phyloP scores from a whole-genome alignment of 257 asterid species.

The Scutellaria baicalensis region DNA sequence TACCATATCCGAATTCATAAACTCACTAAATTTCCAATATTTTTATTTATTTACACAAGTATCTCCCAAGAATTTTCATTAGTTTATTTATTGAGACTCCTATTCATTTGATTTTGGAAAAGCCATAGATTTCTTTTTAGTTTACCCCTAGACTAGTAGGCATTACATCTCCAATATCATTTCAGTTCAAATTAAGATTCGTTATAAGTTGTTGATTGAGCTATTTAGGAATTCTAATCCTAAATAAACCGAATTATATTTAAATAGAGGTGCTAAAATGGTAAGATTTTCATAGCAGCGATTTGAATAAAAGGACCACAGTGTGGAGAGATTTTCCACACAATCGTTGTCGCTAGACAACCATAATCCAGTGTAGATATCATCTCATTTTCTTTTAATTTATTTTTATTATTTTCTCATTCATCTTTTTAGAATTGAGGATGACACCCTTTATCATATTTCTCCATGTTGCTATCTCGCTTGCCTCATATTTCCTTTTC shows the following conservation, averaged over 20 bases:
- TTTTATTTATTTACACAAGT: not conserved
- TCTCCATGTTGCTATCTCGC: conserved; percentile 6
- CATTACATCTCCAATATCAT: too few species aligned
- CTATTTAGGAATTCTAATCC: too few species aligned
- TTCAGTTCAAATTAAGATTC: too few species aligned
- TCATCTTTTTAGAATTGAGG: conserved; percentile 14
- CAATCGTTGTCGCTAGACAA: conserved; percentile 47
- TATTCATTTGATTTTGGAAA: not conserved
- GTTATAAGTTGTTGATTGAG: too few species aligned
- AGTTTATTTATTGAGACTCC: not conserved
- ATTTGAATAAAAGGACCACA: conserved; percentile 30
- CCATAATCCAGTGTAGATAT: conserved; percentile 52
- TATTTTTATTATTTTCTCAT: conserved; percentile 5
- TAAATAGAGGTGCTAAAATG: not conserved
- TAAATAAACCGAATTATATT: too few species aligned
- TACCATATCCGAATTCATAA: not conserved
- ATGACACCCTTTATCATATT: conserved; percentile 6
- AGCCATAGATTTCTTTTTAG: too few species aligned
- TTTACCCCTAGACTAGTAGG: too few species aligned
- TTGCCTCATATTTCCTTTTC: not conserved
- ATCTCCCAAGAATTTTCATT: too few species aligned
- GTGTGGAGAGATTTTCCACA: conserved; percentile 21
- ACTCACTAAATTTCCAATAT: not conserved
- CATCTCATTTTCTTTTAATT: conserved; percentile 38
- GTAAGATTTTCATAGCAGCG: not conserved